Percentiles rank a stretch among this genome's conserved stretches.
Conservation (phyloP, 208 protist species). For the Trypanosoma caninum region DNA sequence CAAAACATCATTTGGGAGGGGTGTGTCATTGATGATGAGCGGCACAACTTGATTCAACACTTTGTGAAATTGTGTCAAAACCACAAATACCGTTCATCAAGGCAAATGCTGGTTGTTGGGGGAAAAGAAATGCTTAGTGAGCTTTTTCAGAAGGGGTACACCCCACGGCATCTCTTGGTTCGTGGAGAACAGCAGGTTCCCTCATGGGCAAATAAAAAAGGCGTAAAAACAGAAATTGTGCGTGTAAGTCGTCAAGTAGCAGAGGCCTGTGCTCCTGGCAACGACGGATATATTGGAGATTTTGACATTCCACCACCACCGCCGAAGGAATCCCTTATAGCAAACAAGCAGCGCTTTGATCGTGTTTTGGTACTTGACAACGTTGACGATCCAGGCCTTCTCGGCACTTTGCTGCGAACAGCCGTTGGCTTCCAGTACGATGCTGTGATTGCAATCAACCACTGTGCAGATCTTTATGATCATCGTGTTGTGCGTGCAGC, state of each 20-base stretch:
- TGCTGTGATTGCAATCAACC: slow-evolving; percentile 77
- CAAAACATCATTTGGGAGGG: slow-evolving; percentile 87
- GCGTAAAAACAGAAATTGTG: slow-evolving; percentile 52
- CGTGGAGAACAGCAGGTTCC: slow-evolving; percentile 54
- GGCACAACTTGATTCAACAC: slow-evolving; percentile 73
- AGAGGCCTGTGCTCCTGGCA: slow-evolving; percentile 56
- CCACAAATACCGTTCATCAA: slow-evolving; percentile 74
- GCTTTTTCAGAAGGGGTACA: slow-evolving; percentile 58
- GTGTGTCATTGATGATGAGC: slow-evolving; percentile 67
- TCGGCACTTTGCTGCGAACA: slow-evolving; percentile 80
- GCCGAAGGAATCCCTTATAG: slow-evolving; percentile 82
- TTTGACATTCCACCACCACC: slow-evolving; percentile 80
- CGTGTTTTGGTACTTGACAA: slow-evolving; percentile 89
- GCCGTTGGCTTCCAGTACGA: slow-evolving; percentile 86
- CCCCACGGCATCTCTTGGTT: slow-evolving; percentile 69
- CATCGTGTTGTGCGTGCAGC: slow-evolving; percentile 82
- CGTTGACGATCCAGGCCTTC: slow-evolving; percentile 74
- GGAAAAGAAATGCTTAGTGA: slow-evolving; percentile 81
- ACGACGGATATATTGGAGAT: slow-evolving; percentile 87
- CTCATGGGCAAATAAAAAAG: slow-evolving; percentile 37
- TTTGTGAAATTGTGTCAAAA: slow-evolving; percentile 70
- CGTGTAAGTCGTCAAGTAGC: slow-evolving; percentile 47
- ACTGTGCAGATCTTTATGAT: slow-evolving; percentile 90
- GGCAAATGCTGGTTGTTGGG: slow-evolving; percentile 68
- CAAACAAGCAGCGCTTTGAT: slow-evolving; percentile 79